Percentiles rank a stretch among this genome's conserved stretches.
Conservation (phyloP, 768 basidiomycete species). For the Dentipellis fragilis region DNA sequence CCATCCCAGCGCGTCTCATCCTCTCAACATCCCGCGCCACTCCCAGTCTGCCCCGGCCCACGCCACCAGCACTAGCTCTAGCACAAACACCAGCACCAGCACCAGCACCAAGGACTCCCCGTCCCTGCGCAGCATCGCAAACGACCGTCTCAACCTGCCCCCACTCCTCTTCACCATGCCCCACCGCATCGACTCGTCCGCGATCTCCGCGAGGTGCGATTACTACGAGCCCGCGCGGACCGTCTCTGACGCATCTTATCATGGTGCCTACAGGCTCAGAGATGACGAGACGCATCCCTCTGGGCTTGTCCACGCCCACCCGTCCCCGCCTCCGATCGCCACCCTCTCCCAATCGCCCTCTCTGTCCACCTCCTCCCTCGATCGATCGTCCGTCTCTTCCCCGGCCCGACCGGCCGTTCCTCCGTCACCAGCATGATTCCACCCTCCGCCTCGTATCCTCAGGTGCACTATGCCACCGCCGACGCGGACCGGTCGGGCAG, state of each 20-base stretch:
- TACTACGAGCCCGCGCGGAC: conserved; percentile 14
- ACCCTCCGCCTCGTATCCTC: conserved; percentile 31
- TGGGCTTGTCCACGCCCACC: conserved; percentile 24
- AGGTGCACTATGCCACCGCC: conserved; percentile 6
- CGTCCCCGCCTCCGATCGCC: conserved; percentile 36
- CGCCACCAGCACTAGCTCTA: background rate
- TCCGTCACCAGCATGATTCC: conserved; percentile 26
- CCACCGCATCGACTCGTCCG: conserved; percentile 34
- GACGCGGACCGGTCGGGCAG: conserved; percentile 9
- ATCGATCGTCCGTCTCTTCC: conserved; percentile 51
- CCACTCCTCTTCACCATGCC: conserved; percentile 30
- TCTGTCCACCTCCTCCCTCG: conserved; percentile 46
- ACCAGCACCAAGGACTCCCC: conserved; percentile 2
- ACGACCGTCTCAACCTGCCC: background rate
- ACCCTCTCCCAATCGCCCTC: conserved; percentile 51
- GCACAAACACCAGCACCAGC: background rate
- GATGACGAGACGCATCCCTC: conserved; percentile 32
- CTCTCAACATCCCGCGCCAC: background rate
- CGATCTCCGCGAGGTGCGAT: conserved; percentile 17
- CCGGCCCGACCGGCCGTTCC: conserved; percentile 40
- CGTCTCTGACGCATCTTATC: conserved; percentile 10
- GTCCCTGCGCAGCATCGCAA: background rate
- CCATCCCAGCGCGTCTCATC: background rate
- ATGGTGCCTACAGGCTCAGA: conserved; percentile 16
- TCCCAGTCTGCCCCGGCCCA: background rate